Evolutionary conservation across 805 yeast species (phyloP), one percentile per base, ranked within the genome.

Genomic region (Soucietia sequanensis): DNA sequence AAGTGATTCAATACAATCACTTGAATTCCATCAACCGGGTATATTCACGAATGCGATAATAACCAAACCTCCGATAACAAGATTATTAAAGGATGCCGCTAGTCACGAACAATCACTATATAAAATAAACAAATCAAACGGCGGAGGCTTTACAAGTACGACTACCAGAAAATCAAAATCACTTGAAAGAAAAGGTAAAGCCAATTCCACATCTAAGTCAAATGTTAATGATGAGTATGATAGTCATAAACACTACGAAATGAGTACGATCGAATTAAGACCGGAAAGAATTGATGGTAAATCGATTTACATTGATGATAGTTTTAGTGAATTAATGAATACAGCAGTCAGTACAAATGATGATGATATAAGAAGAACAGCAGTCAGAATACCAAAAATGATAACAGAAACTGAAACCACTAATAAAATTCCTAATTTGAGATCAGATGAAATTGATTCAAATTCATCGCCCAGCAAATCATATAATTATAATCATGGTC

Each of bases 1-100:
- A 32, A 48, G 65, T 4, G 64, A 62, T n/a, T 60, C 70, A 1
- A 51, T 78, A 7, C 55, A 63, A 17, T 52, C 62, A 7, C 62
- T 72, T 3, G 61, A 75, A 35, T 81, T 81, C 53, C 56, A 68
- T 14, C 66, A 72, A 0, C 77, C 84, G 0, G 86, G 87, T 0
- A 71, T 78, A 4, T 81, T 81, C 54, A 76, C 83, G 25, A 81
- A 81, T 47, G 81, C 88, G 2, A 60, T 80, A 12, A 65, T 78
- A 7, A 58, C 68, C 17, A 58, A 64, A 31, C 78, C 79, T 9
- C 65, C 68, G 19, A 78, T 80, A 37, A 77, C 81, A 2, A 59
- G 68, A 14, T 58, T 81, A n/a, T 58, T 81, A 14, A 66, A 81
- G 44, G 88, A 81, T 52, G 78, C 83, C 3, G 74, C 75, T 23